Percentiles rank a stretch among this genome's conserved stretches.
Conservation (phyloP, 257 asterid genomes). For the Forsythia viridissima region DNA sequence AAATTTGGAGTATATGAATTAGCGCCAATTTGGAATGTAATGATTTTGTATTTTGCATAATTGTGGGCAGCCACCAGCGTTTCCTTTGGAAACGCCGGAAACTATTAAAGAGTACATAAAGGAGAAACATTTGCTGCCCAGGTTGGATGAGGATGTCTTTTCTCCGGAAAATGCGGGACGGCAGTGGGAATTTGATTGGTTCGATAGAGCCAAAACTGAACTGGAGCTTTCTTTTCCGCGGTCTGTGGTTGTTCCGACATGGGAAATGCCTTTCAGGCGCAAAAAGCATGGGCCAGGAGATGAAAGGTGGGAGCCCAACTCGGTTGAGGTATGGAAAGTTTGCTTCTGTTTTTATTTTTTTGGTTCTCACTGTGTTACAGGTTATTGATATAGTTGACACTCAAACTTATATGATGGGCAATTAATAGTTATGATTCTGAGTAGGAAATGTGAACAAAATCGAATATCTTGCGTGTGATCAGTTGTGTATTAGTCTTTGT, state of each 20-base stretch:
- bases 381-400: not conserved
- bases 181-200: slow-evolving; percentile 99
- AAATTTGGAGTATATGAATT: slow-evolving; percentile 4
- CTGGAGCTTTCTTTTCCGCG: slow-evolving; percentile 82
- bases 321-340: slow-evolving; percentile 66
- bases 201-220: slow-evolving; percentile 72
- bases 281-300: slow-evolving; percentile 30
- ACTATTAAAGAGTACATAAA: slow-evolving; percentile 58
- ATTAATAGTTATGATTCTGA: not conserved
- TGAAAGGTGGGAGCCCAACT: slow-evolving; percentile 82
- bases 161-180: slow-evolving; percentile 79
- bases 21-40: not conserved
- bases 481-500: slow-evolving; percentile 11
- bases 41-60: not conserved
- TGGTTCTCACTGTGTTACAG: not conserved
- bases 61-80: slow-evolving; percentile 87
- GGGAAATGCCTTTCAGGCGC: slow-evolving; percentile 94
- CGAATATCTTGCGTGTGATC: not conserved
- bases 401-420: not conserved
- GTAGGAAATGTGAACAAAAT: slow-evolving; percentile 7
- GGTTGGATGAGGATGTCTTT: slow-evolving; percentile 78
- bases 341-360: slow-evolving; percentile 19
- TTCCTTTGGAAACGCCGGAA: slow-evolving; percentile 84
- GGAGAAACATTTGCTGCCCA: slow-evolving; percentile 69
- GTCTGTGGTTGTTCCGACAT: slow-evolving; percentile 72